phyloP scores from a whole-genome alignment of 2,329 filamentous ascomycete species.

The Bipolaris sorokiniana region DNA sequence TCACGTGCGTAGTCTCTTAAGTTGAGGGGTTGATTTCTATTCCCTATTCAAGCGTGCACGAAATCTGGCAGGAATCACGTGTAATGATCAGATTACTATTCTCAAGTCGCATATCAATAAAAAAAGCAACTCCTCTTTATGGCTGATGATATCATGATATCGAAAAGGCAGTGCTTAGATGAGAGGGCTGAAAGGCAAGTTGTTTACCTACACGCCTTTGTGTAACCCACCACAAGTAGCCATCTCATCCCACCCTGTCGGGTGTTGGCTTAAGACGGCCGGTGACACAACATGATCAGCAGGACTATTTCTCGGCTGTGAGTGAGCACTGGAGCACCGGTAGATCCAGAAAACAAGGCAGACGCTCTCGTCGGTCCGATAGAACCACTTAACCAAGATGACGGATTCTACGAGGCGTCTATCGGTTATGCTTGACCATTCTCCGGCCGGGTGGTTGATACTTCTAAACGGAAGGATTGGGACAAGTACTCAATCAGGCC shows the following conservation, averaged over 20 bases:
- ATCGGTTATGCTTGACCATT: background rate
- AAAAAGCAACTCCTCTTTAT: background rate
- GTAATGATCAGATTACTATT: too few relatives aligned
- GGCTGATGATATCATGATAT: background rate
- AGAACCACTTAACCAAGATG: background rate
- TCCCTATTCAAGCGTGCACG: too few relatives aligned
- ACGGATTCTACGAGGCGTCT: too few relatives aligned
- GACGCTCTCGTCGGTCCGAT: conserved; percentile 1
- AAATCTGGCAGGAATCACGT: too few relatives aligned
- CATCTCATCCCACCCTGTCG: background rate
- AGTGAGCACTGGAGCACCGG: background rate
- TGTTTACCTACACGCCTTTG: background rate
- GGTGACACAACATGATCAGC: background rate
- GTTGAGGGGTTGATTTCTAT: too few relatives aligned
- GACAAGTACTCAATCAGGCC: background rate
- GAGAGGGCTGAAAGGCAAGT: background rate
- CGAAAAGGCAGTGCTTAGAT: too few relatives aligned
- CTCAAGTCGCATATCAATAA: background rate
- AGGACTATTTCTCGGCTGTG: background rate
- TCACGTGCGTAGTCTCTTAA: too few relatives aligned
- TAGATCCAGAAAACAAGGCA: background rate
- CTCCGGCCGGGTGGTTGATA: background rate
- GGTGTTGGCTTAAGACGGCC: background rate
- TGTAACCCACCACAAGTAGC: background rate
- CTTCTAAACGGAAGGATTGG: background rate